These are phyloP conservation scores for Solioccasus polychromus DNA, from an alignment of 768 basidiomycete genomes.

Conservation along the genomic window DNA sequence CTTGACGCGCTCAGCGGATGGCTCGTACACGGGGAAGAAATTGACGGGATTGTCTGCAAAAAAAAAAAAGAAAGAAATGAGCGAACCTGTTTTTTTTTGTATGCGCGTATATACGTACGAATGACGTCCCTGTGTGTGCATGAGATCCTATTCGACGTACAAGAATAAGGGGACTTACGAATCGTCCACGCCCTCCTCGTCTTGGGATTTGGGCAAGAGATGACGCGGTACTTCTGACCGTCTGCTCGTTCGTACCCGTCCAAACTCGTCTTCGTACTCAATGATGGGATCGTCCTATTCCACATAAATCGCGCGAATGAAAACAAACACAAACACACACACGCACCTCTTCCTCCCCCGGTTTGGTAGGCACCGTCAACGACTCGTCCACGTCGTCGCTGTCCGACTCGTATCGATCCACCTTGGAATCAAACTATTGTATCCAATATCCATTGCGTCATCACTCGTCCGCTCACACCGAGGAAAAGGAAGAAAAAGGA, in stretches of 20 bases:
- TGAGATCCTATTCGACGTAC: constrained; percentile 2
- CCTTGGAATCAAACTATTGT: constrained; percentile 76
- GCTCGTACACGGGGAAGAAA: constrained; percentile 87
- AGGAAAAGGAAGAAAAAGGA: not conserved
- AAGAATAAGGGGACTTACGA: constrained; percentile 40
- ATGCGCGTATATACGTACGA: constrained; percentile 36
- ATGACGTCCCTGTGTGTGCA: constrained; percentile 51
- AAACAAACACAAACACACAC: not conserved
- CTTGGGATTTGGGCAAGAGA: constrained; percentile 44
- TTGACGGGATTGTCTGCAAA: constrained; percentile 71
- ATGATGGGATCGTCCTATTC: constrained; percentile 70
- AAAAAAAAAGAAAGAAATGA: not conserved
- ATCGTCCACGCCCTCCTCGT: constrained; percentile 47
- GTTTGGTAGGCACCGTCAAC: constrained; percentile 50
- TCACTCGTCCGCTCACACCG: constrained; percentile 1
- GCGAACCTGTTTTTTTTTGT: not conserved
- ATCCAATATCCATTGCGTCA: too few relatives aligned
- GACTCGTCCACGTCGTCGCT: constrained; percentile 82
- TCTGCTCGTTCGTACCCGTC: constrained; percentile 64
- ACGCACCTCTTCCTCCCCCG: constrained; percentile 39
- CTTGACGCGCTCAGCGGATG: constrained; percentile 73
- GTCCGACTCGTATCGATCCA: constrained; percentile 58
- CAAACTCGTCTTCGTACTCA: constrained; percentile 88
- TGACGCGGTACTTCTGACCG: constrained; percentile 78
- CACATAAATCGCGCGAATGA: not conserved